A percentile compares a stretch with the other conserved stretches of the same genome.
Conservation (phyloP, 2,329 filamentous ascomycete genomes). For the Aureobasidium leucospermi region DNA sequence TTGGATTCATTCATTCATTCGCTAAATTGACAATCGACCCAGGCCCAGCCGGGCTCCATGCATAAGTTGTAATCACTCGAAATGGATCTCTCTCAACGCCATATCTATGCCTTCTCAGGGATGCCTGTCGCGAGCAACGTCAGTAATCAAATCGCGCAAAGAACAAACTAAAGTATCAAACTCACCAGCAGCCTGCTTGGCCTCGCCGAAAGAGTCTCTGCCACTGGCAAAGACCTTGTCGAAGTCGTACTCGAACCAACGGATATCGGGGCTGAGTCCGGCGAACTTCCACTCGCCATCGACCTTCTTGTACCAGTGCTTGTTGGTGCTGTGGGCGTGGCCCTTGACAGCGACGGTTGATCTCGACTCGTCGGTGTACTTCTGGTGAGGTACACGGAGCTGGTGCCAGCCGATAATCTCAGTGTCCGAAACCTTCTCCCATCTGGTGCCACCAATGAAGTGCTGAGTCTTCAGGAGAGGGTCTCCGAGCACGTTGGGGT, state of each 20-base stretch:
- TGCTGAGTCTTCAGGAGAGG: slow-evolving; percentile 50
- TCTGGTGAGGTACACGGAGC: slow-evolving; percentile 52
- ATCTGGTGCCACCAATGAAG: slow-evolving; percentile 47
- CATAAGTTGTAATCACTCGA: background rate
- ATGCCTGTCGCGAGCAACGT: slow-evolving; percentile 6
- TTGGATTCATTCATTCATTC: slow-evolving; percentile 7
- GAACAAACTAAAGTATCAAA: background rate
- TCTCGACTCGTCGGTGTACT: slow-evolving; percentile 43
- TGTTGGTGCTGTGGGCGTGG: slow-evolving; percentile 49
- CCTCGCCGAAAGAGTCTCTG: slow-evolving; percentile 38
- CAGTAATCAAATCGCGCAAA: background rate
- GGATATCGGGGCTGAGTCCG: slow-evolving; percentile 45
- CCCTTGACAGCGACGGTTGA: slow-evolving; percentile 46
- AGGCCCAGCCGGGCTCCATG: slow-evolving; percentile 6
- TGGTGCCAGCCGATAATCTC: slow-evolving; percentile 50
- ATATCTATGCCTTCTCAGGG: slow-evolving; percentile 12
- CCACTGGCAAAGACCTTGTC: slow-evolving; percentile 48
- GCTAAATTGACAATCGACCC: slow-evolving; percentile 6
- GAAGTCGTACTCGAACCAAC: slow-evolving; percentile 51
- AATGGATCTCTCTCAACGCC: background rate
- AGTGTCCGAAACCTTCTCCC: slow-evolving; percentile 42
- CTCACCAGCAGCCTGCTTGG: slow-evolving; percentile 33
- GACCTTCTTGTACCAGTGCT: slow-evolving; percentile 50
- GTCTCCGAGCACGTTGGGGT: slow-evolving; percentile 47
- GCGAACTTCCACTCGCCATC: slow-evolving; percentile 54